Evolutionary conservation across 371 early-diverging fungal species (phyloP).

Genomic region (Coemansia linderi): DNA sequence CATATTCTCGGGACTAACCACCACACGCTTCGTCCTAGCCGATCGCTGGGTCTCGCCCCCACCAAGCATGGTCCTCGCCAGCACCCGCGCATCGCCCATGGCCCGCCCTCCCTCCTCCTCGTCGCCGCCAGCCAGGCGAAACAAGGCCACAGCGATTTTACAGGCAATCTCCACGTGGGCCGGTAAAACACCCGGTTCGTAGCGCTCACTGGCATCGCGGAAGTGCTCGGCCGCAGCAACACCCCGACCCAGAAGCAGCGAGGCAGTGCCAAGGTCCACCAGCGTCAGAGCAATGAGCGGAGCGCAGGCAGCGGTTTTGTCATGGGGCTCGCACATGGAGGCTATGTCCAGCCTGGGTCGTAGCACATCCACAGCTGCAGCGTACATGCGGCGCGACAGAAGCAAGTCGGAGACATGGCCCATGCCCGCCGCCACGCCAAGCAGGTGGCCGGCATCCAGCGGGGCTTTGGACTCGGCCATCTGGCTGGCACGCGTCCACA

Average conservation of each 20-base stretch:
- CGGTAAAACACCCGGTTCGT: constrained; percentile 35
- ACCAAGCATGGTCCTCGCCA: constrained; percentile 21
- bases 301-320: constrained; percentile 18
- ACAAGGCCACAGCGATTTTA: constrained; percentile 27
- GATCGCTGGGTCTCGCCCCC: constrained; percentile 1
- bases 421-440: constrained; percentile 25
- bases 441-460: constrained; percentile 28
- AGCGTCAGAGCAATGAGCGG: constrained; percentile 27
- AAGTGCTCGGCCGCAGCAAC: constrained; percentile 19
- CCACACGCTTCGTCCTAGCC: constrained; percentile 6
- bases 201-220: constrained; percentile 17
- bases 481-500: constrained; percentile 23
- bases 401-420: constrained; percentile 20
- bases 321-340: constrained; percentile 17
- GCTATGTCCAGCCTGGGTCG: constrained; percentile 3
- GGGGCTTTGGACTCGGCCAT: not conserved
- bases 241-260: constrained; percentile 19
- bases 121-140: constrained; percentile 30
- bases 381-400: constrained; percentile 33
- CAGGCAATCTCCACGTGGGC: constrained; percentile 34
- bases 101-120: constrained; percentile 9
- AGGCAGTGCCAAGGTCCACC: constrained; percentile 23
- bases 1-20: constrained; percentile 25
- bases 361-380: constrained; percentile 11
- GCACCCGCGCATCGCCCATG: constrained; percentile 14